Evolutionary conservation across 345 rosid species (phyloP), one percentile per base, ranked within the genome.

Genomic region (Balakata baccata): DNA sequence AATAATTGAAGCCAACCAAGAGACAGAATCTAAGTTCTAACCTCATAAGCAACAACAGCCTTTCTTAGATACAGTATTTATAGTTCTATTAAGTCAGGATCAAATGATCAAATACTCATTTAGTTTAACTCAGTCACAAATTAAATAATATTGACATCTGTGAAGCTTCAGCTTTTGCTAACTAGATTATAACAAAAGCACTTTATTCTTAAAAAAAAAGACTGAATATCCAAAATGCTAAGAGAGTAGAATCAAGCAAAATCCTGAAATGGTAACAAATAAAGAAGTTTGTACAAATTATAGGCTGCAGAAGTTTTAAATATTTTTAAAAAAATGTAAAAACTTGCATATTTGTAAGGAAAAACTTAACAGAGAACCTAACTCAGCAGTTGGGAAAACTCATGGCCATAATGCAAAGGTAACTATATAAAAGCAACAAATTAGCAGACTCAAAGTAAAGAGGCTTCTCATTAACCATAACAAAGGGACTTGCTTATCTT

Each of bases 401-500:
- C 64, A n/a, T 51, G 51, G 69, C 51, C 61, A 79, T 74, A 23
- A 66, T 79, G 79, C 69, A 75, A 14, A 59, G 39, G 63, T 50
- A 39, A 61, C 51, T 66, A 69, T 51, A 77, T 34, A 47, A 4
- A 38, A 34, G 25, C n/a, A 37, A 67, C 51, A 76, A 34, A 69
- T 68, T 73, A 74, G 66, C 64, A 66, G 45, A 57, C 34, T 62
- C 57, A 13, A 52, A 72, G 50, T 17, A 11, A 20, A 71, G 54
- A 72, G 66, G 25, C 47, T 65, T 65, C 54, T 43, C 46, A 43
- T 43, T 43, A 43, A 43, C 46, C 46, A 43, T 43, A 43, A 43
- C 7, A 43, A 43, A 9, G 47, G 20, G 64, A n/a, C n/a, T n/a
- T n/a, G n/a, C 20, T 63, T 89, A 85, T 59, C 84, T 77, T 75